These are phyloP conservation scores for Zygotorulaspora sp. DNA, from an alignment of 805 yeast genomes.

Conservation along the genomic window DNA sequence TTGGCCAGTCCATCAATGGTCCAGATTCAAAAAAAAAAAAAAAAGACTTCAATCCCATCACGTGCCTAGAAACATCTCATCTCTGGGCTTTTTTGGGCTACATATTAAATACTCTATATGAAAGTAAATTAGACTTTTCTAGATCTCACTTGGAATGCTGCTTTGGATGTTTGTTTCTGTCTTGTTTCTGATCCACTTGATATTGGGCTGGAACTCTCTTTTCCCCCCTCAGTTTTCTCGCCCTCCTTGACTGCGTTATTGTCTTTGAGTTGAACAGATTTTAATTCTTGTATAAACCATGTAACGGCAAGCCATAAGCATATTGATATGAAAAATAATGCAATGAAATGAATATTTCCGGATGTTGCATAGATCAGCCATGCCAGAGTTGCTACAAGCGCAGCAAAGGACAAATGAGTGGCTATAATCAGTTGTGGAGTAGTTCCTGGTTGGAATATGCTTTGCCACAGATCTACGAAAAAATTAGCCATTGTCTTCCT, in stretches of 20 bases:
- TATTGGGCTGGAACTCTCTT: neutral
- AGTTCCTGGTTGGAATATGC: constrained; percentile 89
- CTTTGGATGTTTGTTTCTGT: constrained; percentile 1
- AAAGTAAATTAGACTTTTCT: constrained; percentile 6
- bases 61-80: neutral
- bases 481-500: constrained; percentile 13
- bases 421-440: constrained; percentile 86
- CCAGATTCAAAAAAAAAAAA: neutral
- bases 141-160: constrained; percentile 6
- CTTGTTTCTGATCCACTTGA: constrained; percentile 1
- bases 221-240: constrained; percentile 10
- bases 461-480: constrained; percentile 70
- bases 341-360: constrained; percentile 60
- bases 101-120: neutral
- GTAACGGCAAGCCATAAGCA: constrained; percentile 74
- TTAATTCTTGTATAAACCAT: constrained; percentile 80
- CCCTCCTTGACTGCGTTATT: constrained; percentile 27
- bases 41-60: neutral
- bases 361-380: constrained; percentile 57
- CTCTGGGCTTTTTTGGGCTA: too few relatives aligned
- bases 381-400: constrained; percentile 50
- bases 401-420: constrained; percentile 76
- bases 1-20: too few relatives aligned
- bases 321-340: constrained; percentile 51
- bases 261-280: constrained; percentile 36